phyloP scores from a whole-genome alignment of 805 yeast species.

The Kurtzmaniella fragi region DNA sequence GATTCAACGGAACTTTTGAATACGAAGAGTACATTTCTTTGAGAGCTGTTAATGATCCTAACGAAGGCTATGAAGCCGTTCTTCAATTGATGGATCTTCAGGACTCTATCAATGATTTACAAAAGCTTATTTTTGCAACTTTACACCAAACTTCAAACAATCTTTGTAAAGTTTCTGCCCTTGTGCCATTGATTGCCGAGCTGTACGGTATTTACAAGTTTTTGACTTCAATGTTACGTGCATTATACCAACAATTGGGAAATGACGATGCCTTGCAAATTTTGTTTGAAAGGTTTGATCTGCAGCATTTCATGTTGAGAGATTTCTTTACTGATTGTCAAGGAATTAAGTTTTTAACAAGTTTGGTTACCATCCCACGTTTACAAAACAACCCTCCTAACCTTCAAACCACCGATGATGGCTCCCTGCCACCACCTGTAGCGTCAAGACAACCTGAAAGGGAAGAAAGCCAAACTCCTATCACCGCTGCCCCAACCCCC shows the following conservation, averaged over 20 bases:
- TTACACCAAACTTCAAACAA: conserved; percentile 53
- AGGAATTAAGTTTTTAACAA: conserved; percentile 72
- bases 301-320: conserved; percentile 66
- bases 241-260: conserved; percentile 69
- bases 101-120: conserved; percentile 76
- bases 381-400: conserved; percentile 58
- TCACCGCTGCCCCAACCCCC: conserved; percentile 27
- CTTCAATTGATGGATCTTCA: conserved; percentile 81
- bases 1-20: conserved; percentile 92
- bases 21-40: conserved; percentile 91
- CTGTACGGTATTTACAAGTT: conserved; percentile 91
- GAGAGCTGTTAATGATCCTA: conserved; percentile 85
- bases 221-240: conserved; percentile 84
- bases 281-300: conserved; percentile 61
- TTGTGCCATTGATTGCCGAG: conserved; percentile 88
- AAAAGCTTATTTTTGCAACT: conserved; percentile 68
- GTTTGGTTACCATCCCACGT: conserved; percentile 76
- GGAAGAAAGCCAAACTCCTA: conserved; percentile 1
- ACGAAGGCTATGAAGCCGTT: conserved; percentile 90
- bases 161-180: conserved; percentile 79
- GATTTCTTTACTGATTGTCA: conserved; percentile 91
- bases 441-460: conserved; percentile 18
- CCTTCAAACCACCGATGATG: conserved; percentile 44
- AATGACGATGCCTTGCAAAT: conserved; percentile 75
- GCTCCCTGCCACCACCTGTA: conserved; percentile 19